phyloP scores from a whole-genome alignment of 2,329 filamentous ascomycete genomes.

The Aspergillus sp. region DNA sequence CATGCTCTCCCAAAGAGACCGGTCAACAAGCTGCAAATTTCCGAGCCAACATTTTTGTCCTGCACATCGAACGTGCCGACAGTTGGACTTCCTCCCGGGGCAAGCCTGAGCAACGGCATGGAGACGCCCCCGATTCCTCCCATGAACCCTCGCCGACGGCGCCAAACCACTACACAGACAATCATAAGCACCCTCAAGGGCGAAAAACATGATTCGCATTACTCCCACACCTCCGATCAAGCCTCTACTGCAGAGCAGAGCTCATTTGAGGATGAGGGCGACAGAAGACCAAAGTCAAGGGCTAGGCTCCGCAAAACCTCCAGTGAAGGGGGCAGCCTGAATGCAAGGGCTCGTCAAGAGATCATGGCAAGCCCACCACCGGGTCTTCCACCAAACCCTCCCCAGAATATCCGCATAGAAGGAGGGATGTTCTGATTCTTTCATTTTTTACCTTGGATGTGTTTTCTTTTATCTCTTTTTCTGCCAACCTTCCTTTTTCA shows the following conservation, averaged over 20 bases:
- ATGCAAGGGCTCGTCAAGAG: conserved; percentile 41
- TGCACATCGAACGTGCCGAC: conserved; percentile 56
- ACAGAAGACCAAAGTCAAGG: conserved; percentile 32
- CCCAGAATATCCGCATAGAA: conserved; percentile 24
- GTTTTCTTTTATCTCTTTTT: conserved; percentile 1
- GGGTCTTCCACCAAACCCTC: conserved; percentile 28
- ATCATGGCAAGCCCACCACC: conserved; percentile 25
- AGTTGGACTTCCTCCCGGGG: conserved; percentile 53
- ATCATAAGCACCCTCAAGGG: conserved; percentile 34
- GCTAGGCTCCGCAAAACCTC: conserved; percentile 44
- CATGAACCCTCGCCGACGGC: conserved; percentile 56
- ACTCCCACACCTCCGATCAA: conserved; percentile 13
- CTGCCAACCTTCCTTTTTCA: conserved; percentile 1
- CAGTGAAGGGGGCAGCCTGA: conserved; percentile 47
- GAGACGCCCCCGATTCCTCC: conserved; percentile 52
- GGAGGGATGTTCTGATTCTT: conserved; percentile 35
- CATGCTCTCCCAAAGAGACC: conserved; percentile 48
- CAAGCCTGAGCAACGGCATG: conserved; percentile 50
- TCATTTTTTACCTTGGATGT: not conserved
- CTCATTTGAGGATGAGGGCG: conserved; percentile 40
- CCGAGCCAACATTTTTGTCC: conserved; percentile 51
- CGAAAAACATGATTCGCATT: conserved; percentile 27
- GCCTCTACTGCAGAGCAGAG: conserved; percentile 25
- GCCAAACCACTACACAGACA: conserved; percentile 41
- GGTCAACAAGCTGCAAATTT: conserved; percentile 58